Base-by-base conservation (phyloP, 257 asterid genomes). In the Penstemon barbatus region DNA sequence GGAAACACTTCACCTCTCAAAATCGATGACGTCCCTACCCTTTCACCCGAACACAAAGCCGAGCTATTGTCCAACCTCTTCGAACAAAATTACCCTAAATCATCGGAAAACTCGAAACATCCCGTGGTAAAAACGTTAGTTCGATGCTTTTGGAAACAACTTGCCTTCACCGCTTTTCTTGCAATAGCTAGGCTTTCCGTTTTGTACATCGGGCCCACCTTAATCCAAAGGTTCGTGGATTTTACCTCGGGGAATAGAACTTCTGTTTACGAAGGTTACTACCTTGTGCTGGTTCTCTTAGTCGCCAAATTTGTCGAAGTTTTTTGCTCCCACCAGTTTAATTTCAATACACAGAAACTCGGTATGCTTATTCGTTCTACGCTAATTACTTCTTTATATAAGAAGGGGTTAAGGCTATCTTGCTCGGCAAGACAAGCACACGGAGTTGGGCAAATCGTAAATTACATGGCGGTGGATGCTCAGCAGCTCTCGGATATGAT, bases 401-500 rank as follows among this genome's bases (percentile, higher is more conserved):
- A 71, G 82, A 93, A 93, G 80, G 99, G 99, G 0, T 68, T 93
- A 63, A 74, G 92, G 71, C 71, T 93, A 11, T 84, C 99, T 0
- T 86, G 96, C 66, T 93, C 99, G 0, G 96, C 96, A 1, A 72
- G 99, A 6, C 97, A 93, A 68, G 87, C 83, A 3, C 99, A 93
- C 42, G 97, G 99, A 2, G 87, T 93, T 5, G 99, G 99, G 3
- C 97, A 90, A 74, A 93, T 90, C 33, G 97, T 90, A 18, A 93
- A 93, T 68, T 93, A 93, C 75, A 93, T 93, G 96, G 96, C 96
- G 0, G 97, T 93, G 6, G 99, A 93, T 70, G 96, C 97, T 8
- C 99, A 93, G 72, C 99, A 93, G 82, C 85, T 93, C 0, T 84
- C 97, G 0, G 97, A 93, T 69, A 93, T 93, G 99, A 89, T 93